Evolutionary conservation across 352 stramenopile species (phyloP), one percentile per base, ranked within the genome.

Genomic region (Phytophthora macrochlamydospora): DNA sequence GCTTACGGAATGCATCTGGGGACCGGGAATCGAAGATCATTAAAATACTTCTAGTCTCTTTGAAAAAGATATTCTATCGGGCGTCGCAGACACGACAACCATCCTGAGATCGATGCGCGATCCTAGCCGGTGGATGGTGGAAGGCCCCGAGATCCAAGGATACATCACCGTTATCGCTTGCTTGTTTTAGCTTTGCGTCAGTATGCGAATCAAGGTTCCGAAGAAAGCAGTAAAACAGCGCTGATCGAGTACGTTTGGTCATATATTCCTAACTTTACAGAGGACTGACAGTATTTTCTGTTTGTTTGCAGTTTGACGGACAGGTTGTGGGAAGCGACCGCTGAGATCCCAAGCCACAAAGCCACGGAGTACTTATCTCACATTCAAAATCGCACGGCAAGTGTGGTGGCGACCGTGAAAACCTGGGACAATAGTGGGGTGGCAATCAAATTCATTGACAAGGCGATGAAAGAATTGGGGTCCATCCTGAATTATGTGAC

Each of bases 11-110:
- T 24, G 18, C 18, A 24, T 24, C 18, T 24, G 18, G 18, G 18
- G 18, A 24, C 18, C 18, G 18, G 18, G 18, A 24, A 24, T 24
- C 18, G 18, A 24, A 24, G 18, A 24, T 24, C 18, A 24, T 24
- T 24, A 24, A 24, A 24, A 24, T 24, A 24, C 18, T 45, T 14
- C 8, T 45, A 14, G 4, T 61, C 45, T 29, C 44, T 29, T 56
- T 62, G 11, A 61, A 56, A 29, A 56, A 67, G 51, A 67, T 31
- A 51, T 11, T 8, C 24, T 2, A n/a, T 61, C n/a, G 5, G 29
- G 5, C 24, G 32, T 35, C 5, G 3, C 18, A 8, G n/a, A 40
- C 29, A 46, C 11, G 29, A 51, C 50, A 7, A 43, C 51, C 5
- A 33, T 67, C 1, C n/a, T 54, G 13, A 42, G 54, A 28, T 29